phyloP scores from a whole-genome alignment of 148 eudicot genomes.

The Hydrangea macrophylla region DNA sequence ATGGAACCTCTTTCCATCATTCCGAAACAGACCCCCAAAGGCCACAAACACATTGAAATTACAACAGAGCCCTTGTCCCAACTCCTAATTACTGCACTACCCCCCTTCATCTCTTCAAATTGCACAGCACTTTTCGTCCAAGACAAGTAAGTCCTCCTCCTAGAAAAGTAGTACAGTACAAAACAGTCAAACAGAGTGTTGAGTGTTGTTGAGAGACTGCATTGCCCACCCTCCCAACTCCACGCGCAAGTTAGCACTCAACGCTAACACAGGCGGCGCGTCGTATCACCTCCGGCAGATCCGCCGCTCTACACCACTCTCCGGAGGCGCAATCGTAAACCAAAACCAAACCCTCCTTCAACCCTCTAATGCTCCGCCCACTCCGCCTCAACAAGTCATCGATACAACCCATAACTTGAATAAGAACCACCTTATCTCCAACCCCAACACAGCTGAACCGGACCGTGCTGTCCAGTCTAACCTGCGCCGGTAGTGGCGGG shows the following conservation, averaged over 20 bases:
- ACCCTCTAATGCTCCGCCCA: conserved; percentile 51
- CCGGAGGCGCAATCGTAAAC: conserved; percentile 56
- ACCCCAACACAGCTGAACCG: conserved; percentile 67
- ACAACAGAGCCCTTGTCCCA: too few species aligned
- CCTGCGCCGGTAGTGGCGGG: conserved; percentile 69
- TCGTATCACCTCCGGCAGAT: conserved; percentile 57
- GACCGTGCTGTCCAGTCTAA: conserved; percentile 62
- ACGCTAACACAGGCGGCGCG: conserved; percentile 76
- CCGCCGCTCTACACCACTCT: conserved; percentile 71
- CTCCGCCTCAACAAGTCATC: conserved; percentile 61
- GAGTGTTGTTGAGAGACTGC: too few species aligned
- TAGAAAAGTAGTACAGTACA: too few species aligned
- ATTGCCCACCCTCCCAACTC: too few species aligned
- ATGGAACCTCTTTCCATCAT: too few species aligned
- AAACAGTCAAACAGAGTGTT: too few species aligned
- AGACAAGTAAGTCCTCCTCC: too few species aligned
- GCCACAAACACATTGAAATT: too few species aligned
- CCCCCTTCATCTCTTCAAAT: too few species aligned
- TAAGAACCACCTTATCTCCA: conserved; percentile 68
- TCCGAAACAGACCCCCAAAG: too few species aligned
- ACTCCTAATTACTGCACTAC: too few species aligned
- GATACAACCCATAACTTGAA: conserved; percentile 65
- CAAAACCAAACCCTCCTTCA: conserved; percentile 58
- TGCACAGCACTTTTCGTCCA: too few species aligned
- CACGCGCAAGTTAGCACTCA: conserved; percentile 36